Evolutionary conservation across 108 stramenopile genomes (phyloP).

Genomic region (Nannochloropsis gaditana): DNA sequence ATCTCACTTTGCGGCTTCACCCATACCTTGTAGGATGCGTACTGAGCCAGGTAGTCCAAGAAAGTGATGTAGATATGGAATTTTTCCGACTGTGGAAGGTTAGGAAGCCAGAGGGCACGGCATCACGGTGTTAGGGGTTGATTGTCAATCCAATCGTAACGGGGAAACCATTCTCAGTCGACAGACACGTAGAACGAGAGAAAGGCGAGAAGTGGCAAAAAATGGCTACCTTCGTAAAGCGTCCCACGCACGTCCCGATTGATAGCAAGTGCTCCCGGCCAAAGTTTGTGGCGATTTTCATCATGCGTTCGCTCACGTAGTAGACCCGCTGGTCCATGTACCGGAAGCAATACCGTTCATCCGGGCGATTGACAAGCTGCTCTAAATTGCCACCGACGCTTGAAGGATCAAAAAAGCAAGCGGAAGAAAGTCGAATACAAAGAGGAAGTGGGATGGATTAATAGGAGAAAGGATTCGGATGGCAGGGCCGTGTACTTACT

Average conservation of each 20-base stretch:
- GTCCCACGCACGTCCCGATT: constrained; percentile 93
- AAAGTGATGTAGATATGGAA: constrained; percentile 25
- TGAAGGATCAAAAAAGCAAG: background rate
- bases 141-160: background rate
- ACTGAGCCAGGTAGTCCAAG: constrained; percentile 22
- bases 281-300: constrained; percentile 56
- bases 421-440: background rate
- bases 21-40: constrained; percentile 85
- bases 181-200: background rate
- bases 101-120: constrained; percentile 87
- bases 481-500: constrained; percentile 33
- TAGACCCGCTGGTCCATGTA: constrained; percentile 79
- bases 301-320: constrained; percentile 68
- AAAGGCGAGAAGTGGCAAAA: constrained; percentile 54
- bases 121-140: constrained; percentile 43
- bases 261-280: constrained; percentile 73
- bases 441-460: background rate
- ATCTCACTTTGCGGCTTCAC: constrained; percentile 95
- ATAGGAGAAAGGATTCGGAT: background rate
- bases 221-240: constrained; percentile 93
- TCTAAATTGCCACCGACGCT: constrained; percentile 86
- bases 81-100: constrained; percentile 31
- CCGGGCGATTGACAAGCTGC: constrained; percentile 43
- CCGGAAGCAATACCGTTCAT: constrained; percentile 54
- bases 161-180: background rate